Conservation (phyloP, 805 yeast species). For the Vanderwaltozyma verrucispora region DNA sequence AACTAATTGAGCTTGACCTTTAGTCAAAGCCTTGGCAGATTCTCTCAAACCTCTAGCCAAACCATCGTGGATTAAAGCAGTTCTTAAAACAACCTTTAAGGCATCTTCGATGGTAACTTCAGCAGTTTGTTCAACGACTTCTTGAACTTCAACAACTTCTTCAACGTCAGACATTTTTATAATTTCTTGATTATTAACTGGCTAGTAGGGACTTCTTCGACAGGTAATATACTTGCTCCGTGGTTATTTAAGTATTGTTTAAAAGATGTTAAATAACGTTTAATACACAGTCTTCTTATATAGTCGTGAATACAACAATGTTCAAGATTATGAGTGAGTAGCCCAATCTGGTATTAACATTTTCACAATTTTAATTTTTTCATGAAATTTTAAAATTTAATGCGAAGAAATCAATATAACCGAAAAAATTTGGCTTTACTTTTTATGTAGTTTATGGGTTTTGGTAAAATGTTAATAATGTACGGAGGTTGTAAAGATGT, state of each 20-base stretch:
- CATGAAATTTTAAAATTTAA: too few species aligned
- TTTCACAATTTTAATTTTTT: too few species aligned
- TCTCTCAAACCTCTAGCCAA: slow-evolving; percentile 99
- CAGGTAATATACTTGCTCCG: slow-evolving; percentile 50
- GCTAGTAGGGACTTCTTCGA: slow-evolving; percentile 59
- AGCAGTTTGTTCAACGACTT: slow-evolving; percentile 74
- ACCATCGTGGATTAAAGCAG: slow-evolving; percentile 97
- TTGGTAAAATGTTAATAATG: too few species aligned
- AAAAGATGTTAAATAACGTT: neutral
- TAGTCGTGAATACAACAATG: too few species aligned
- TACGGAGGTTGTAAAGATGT: too few species aligned
- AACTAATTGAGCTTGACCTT: slow-evolving; percentile 96
- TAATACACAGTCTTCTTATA: neutral
- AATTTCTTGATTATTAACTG: slow-evolving; percentile 3
- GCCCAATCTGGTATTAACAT: too few species aligned
- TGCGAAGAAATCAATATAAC: too few species aligned
- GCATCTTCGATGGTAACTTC: slow-evolving; percentile 97
- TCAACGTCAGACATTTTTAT: slow-evolving; percentile 22
- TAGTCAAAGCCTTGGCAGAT: slow-evolving; percentile 96
- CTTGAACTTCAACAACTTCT: slow-evolving; percentile 75
- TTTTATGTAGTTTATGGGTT: too few species aligned
- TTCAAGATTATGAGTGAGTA: too few species aligned
- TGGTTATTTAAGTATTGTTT: slow-evolving; percentile 11
- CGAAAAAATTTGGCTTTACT: too few species aligned
- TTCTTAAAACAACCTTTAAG: slow-evolving; percentile 94